Percentiles rank a stretch among this genome's conserved stretches.
Evolutionary conservation across 1,284 basidiomycete genomes (phyloP).

Genomic region (Irpex sp.): DNA sequence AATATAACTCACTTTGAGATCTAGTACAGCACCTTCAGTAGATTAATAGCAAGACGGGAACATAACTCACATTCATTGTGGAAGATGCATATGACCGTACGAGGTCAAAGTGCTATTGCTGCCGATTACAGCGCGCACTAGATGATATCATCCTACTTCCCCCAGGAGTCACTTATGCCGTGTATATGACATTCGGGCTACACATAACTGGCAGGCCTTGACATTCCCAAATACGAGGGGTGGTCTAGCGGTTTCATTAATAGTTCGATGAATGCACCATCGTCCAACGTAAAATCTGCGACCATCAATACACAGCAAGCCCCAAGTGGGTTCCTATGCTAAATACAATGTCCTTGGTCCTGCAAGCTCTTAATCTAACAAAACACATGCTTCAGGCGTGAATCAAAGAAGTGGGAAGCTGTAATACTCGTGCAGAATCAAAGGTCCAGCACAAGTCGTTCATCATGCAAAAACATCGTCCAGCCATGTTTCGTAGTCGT

Average conservation of each 20-base stretch:
- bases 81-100: neutral
- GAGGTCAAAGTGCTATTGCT: neutral
- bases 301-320: no score
- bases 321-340: no score
- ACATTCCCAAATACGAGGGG: no score
- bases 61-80: neutral
- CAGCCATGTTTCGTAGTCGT: slow-evolving; percentile 76
- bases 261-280: no score
- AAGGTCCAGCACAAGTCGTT: neutral
- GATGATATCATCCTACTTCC: neutral
- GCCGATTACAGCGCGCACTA: neutral
- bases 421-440: neutral
- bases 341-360: neutral
- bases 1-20: neutral
- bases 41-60: neutral
- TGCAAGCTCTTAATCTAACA: neutral
- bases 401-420: neutral
- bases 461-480: slow-evolving; percentile 62
- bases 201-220: no score
- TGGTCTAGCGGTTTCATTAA: no score
- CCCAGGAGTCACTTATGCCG: no score
- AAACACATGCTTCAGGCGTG: neutral
- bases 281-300: no score
- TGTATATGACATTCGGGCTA: no score
- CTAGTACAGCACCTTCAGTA: neutral